Conservation (phyloP, 257 asterid genomes). For the Solanum pinnatisectum region DNA sequence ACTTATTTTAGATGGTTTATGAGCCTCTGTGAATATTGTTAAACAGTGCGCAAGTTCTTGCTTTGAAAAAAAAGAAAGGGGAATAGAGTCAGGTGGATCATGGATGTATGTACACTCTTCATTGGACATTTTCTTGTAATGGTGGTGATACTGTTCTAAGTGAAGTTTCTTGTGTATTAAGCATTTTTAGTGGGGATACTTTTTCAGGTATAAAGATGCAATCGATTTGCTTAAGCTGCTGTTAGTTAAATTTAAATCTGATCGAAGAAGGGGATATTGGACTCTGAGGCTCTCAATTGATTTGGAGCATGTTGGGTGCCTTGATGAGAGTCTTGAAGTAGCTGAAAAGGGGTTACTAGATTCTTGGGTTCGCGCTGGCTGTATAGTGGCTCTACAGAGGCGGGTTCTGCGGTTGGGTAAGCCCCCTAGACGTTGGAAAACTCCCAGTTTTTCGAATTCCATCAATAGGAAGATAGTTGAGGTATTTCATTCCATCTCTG, state of each 20-base stretch:
- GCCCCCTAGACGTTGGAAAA: slow-evolving; percentile 97
- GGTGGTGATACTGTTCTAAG: background rate
- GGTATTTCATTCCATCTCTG: slow-evolving; percentile 26
- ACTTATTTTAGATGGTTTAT: background rate
- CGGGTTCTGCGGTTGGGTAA: slow-evolving; percentile 81
- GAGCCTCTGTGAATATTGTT: background rate
- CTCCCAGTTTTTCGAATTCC: slow-evolving; percentile 52
- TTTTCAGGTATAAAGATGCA: slow-evolving; percentile 63
- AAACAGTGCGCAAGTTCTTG: background rate
- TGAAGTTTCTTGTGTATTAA: background rate
- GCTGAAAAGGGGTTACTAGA: slow-evolving; percentile 77
- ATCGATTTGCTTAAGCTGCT: slow-evolving; percentile 62
- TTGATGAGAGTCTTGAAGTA: slow-evolving; percentile 73
- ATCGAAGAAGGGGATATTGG: slow-evolving; percentile 96
- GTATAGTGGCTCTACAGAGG: slow-evolving; percentile 73
- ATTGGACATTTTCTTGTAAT: background rate
- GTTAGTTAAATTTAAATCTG: slow-evolving; percentile 37
- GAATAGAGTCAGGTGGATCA: background rate
- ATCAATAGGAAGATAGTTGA: slow-evolving; percentile 66
- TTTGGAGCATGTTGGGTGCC: slow-evolving; percentile 74
- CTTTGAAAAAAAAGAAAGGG: background rate
- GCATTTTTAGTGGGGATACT: slow-evolving; percentile 1
- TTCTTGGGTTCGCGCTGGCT: slow-evolving; percentile 94
- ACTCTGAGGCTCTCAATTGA: slow-evolving; percentile 75
- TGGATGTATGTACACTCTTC: background rate